A percentile compares a stretch with the other conserved stretches of the same genome.
Conservation (phyloP, 73 alveolate genomes). For the Paramecium pentaurelia region DNA sequence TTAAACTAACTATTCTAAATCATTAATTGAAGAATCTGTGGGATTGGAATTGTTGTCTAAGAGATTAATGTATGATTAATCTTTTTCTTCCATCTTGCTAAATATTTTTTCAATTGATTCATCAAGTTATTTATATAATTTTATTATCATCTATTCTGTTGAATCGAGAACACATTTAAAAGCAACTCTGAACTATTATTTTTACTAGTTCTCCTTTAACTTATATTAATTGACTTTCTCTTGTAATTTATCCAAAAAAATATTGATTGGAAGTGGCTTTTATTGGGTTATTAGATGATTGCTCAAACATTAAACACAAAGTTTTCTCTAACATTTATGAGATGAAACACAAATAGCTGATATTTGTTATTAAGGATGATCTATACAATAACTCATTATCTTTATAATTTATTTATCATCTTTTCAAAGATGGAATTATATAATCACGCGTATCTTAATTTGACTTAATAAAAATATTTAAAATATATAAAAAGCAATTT, state of each 20-base stretch:
- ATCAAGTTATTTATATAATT: background rate
- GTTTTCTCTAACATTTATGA: background rate
- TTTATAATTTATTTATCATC: too few species aligned
- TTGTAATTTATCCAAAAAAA: background rate
- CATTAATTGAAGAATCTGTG: background rate
- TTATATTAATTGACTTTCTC: background rate
- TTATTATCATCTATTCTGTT: background rate
- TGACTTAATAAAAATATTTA: too few species aligned
- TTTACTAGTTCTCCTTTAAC: background rate
- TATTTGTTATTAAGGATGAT: too few species aligned
- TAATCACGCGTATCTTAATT: too few species aligned
- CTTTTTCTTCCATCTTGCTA: background rate
- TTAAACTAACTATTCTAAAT: background rate
- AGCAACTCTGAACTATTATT: background rate
- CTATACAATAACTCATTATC: too few species aligned
- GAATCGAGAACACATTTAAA: background rate
- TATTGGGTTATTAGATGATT: background rate
- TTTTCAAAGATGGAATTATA: too few species aligned
- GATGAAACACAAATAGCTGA: background rate
- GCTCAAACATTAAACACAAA: background rate
- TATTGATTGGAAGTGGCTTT: background rate
- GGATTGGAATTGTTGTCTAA: background rate
- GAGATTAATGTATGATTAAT: background rate
- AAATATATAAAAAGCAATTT: too few species aligned
- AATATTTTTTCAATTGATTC: background rate